phyloP scores from a whole-genome alignment of 208 protist species.

The Phytomonas sp. region DNA sequence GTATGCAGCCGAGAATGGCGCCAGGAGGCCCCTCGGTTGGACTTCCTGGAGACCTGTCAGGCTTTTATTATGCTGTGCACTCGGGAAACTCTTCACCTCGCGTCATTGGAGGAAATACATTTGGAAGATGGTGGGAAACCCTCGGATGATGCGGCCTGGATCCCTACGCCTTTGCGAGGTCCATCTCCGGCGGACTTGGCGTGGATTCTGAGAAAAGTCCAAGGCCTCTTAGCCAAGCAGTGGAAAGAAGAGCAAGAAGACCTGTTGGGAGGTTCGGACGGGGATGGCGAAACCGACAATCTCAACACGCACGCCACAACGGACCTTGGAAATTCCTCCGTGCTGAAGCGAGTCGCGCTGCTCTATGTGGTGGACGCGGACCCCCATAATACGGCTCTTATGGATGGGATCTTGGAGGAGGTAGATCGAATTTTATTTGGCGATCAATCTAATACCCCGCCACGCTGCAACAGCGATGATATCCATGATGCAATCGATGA shows the following conservation, averaged over 20 bases:
- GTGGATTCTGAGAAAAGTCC: not conserved
- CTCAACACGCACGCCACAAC: not conserved
- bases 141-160: too few relatives aligned
- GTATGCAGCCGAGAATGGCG: not conserved
- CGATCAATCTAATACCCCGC: too few relatives aligned
- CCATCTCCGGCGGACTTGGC: not conserved
- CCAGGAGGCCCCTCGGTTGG: not conserved
- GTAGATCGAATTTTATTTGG: too few relatives aligned
- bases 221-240: not conserved
- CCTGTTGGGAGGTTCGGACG: too few relatives aligned
- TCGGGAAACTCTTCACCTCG: not conserved
- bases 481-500: conserved; percentile 2
- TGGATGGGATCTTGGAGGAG: conserved; percentile 6
- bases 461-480: not conserved
- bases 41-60: not conserved
- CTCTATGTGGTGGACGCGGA: conserved; percentile 18
- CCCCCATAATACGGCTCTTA: conserved; percentile 6
- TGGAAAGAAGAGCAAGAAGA: not conserved
- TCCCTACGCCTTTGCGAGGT: too few relatives aligned
- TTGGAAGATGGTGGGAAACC: too few relatives aligned
- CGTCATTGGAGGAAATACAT: too few relatives aligned
- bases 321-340: not conserved
- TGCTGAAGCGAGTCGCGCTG: conserved; percentile 7
- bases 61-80: not conserved
- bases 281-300: too few relatives aligned